These are phyloP conservation scores for Pholiota adiposa DNA, from an alignment of 1,284 basidiomycete species.

Conservation along the genomic window DNA sequence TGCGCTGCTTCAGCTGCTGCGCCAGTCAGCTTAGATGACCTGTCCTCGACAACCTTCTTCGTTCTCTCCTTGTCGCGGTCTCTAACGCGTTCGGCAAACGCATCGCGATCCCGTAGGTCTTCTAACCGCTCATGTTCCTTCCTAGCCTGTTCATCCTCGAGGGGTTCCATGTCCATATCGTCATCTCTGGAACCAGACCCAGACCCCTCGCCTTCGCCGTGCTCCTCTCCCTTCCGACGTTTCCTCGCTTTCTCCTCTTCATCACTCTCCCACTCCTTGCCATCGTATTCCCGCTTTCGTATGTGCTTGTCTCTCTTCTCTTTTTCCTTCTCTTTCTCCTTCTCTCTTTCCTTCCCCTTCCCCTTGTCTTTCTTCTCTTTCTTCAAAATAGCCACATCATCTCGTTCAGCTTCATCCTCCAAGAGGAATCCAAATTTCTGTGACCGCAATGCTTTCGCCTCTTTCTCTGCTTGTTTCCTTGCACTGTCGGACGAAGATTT, in stretches of 20 bases:
- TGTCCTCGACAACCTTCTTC: conserved; percentile 93
- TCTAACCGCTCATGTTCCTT: conserved; percentile 77
- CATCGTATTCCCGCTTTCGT: conserved; percentile 81
- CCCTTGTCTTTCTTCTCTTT: conserved; percentile 46
- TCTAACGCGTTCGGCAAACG: conserved; percentile 88
- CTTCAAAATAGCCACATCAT: conserved; percentile 51
- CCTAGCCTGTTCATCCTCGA: conserved; percentile 73
- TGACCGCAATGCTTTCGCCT: conserved; percentile 68
- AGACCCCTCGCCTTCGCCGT: conserved; percentile 27
- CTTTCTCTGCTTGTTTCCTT: conserved; percentile 70
- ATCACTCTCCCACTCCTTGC: conserved; percentile 85
- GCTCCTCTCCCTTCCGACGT: conserved; percentile 53
- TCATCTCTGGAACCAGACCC: conserved; percentile 43
- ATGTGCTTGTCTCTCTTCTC: conserved; percentile 62
- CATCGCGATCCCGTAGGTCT: conserved; percentile 89
- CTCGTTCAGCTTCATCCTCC: conserved; percentile 64
- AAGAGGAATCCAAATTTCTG: conserved; percentile 82
- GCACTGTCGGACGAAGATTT: conserved; percentile 48
- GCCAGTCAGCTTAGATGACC: conserved; percentile 73
- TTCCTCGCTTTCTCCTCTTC: conserved; percentile 82
- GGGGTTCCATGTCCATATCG: conserved; percentile 51
- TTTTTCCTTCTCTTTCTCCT: conserved; percentile 21
- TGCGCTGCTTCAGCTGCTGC: conserved; percentile 85
- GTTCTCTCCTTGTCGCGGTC: conserved; percentile 85
- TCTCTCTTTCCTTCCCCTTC: conserved; percentile 40